phyloP scores from a whole-genome alignment of 345 rosid species.

The Heritiera fomes region DNA sequence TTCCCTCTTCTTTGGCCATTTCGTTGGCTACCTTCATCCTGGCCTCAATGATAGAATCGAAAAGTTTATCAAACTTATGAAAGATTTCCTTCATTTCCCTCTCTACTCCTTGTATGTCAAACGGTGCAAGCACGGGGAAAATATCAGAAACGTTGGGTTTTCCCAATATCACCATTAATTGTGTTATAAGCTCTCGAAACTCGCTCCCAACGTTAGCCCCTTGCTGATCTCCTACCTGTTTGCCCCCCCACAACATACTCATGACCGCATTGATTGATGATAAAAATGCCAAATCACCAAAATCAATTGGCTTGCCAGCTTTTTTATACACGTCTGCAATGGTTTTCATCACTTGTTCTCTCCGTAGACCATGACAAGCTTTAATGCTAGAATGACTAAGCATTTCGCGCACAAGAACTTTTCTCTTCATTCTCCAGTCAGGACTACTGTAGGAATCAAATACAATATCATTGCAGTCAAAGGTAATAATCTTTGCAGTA shows the following conservation, averaged over 20 bases:
- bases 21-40: neutral
- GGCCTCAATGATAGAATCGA: constrained; percentile 30
- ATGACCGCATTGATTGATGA: constrained; percentile 22
- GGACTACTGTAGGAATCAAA: constrained; percentile 27
- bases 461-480: constrained; percentile 37
- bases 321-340: neutral
- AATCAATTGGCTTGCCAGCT: constrained; percentile 25
- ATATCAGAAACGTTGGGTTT: constrained; percentile 51
- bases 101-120: constrained; percentile 49
- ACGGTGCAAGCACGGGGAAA: constrained; percentile 38
- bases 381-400: constrained; percentile 25
- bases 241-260: constrained; percentile 45
- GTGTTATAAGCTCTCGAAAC: constrained; percentile 22
- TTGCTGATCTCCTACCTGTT: constrained; percentile 19
- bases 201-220: neutral
- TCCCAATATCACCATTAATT: constrained; percentile 32
- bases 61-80: constrained; percentile 19
- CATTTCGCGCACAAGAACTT: constrained; percentile 31
- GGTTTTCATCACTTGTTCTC: constrained; percentile 21
- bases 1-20: neutral
- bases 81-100: constrained; percentile 19
- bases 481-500: constrained; percentile 23
- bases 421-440: constrained; percentile 33
- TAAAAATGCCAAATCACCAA: constrained; percentile 34
- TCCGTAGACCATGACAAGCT: constrained; percentile 22